Percentiles rank a stretch among this genome's conserved stretches.
Conservation (phyloP, 306 rosid genomes). For the Dalbergia oliveri region DNA sequence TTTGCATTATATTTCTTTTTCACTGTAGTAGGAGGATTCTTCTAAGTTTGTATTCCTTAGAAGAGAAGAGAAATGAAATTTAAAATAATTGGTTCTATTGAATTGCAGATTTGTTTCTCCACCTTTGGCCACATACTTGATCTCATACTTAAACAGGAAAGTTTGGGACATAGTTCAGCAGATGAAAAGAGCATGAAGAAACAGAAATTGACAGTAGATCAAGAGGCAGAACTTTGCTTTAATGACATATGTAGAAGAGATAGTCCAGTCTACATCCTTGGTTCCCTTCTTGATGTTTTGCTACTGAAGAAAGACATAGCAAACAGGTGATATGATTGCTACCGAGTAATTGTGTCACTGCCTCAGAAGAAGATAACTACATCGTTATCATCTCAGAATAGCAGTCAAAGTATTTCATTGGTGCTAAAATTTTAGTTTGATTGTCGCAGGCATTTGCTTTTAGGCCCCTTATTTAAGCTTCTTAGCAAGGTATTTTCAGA, state of each 20-base stretch:
- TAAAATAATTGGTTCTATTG: slow-evolving; percentile 40
- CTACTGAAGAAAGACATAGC: slow-evolving; percentile 77
- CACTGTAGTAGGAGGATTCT: not conserved
- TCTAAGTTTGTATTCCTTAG: not conserved
- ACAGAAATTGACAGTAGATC: slow-evolving; percentile 56
- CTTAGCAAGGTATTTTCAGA: slow-evolving; percentile 63
- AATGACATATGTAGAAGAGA: slow-evolving; percentile 56
- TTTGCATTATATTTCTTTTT: slow-evolving; percentile 25
- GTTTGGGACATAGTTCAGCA: slow-evolving; percentile 43
- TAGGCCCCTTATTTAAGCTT: slow-evolving; percentile 74
- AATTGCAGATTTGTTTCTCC: slow-evolving; percentile 69
- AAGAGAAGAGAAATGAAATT: slow-evolving; percentile 7
- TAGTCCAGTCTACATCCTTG: slow-evolving; percentile 57
- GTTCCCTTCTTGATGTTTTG: slow-evolving; percentile 85
- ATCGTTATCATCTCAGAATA: not conserved
- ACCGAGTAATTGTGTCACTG: slow-evolving; percentile 22
- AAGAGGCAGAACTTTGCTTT: slow-evolving; percentile 47
- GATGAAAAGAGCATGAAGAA: slow-evolving; percentile 67
- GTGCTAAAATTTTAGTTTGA: slow-evolving; percentile 44
- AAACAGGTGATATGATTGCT: slow-evolving; percentile 63
- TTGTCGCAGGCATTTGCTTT: slow-evolving; percentile 71
- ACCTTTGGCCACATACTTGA: slow-evolving; percentile 65
- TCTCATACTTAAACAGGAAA: slow-evolving; percentile 52
- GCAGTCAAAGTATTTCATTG: slow-evolving; percentile 17
- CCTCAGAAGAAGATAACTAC: not conserved